These are phyloP conservation scores for Glaciozyma antarctica DNA, from an alignment of 768 basidiomycete species.

Conservation along the genomic window DNA sequence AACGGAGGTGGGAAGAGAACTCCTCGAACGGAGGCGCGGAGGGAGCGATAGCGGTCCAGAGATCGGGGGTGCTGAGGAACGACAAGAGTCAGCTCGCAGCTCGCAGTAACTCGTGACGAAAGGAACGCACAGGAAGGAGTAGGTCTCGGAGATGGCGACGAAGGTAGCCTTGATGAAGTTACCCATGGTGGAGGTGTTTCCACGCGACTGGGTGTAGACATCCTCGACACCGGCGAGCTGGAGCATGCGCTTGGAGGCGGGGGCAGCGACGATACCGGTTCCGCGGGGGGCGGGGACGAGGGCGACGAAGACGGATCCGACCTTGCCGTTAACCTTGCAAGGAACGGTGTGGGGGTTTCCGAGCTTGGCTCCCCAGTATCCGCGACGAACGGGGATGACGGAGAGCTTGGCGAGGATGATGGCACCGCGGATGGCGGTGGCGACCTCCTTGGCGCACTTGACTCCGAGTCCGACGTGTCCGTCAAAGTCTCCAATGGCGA, in stretches of 20 bases:
- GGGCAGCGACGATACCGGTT: conserved; percentile 98
- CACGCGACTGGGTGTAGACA: conserved; percentile 94
- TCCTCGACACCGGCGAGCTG: conserved; percentile 98
- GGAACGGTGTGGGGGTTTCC: conserved; percentile 99
- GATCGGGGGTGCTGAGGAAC: conserved; percentile 60
- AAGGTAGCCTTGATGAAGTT: conserved; percentile 53
- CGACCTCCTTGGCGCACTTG: conserved; percentile 99
- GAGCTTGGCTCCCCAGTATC: conserved; percentile 99
- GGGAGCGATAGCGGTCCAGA: conserved; percentile 76
- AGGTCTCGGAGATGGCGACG: conserved; percentile 87
- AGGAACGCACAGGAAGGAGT: conserved; percentile 56
- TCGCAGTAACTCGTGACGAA: neutral
- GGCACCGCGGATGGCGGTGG: conserved; percentile 97
- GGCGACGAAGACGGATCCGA: conserved; percentile 98
- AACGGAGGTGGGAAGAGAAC: conserved; percentile 70
- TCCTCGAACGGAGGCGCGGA: conserved; percentile 74
- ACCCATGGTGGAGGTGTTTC: conserved; percentile 82
- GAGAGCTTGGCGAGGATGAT: conserved; percentile 98
- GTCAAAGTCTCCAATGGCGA: conserved; percentile 96
- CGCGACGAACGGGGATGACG: conserved; percentile 93
- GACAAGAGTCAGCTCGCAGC: neutral
- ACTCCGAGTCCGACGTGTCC: conserved; percentile 99
- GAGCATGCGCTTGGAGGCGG: conserved; percentile 88
- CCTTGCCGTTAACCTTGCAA: conserved; percentile 95
- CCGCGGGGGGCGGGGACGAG: conserved; percentile 97